phyloP scores from a whole-genome alignment of 495 filamentous ascomycete genomes.

The Aspergillus wentii region DNA sequence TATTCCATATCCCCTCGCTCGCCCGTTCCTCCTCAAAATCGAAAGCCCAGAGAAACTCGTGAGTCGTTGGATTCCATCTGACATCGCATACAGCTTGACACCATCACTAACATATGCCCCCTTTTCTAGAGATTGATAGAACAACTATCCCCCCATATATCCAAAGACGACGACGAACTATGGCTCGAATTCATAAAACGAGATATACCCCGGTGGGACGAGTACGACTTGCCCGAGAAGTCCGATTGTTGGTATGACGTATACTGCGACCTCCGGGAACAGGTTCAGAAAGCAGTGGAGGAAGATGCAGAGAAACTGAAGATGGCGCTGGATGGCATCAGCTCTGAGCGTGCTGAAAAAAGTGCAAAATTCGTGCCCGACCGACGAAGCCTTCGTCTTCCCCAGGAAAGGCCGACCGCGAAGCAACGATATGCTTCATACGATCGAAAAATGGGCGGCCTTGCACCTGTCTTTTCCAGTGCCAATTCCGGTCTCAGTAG shows the following conservation, averaged over 20 bases:
- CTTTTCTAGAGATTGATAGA: constrained; percentile 50
- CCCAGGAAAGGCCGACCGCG: constrained; percentile 18
- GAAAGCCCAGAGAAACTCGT: constrained; percentile 64
- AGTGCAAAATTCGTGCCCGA: constrained; percentile 40
- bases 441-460: constrained; percentile 24
- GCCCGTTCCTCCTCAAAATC: constrained; percentile 56
- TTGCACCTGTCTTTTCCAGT: constrained; percentile 11
- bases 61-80: constrained; percentile 13
- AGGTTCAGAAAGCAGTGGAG: constrained; percentile 41
- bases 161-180: constrained; percentile 53
- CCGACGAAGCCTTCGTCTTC: constrained; percentile 17
- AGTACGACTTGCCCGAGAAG: constrained; percentile 51
- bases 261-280: constrained; percentile 47
- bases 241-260: constrained; percentile 59
- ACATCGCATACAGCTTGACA: constrained; percentile 1
- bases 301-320: constrained; percentile 45
- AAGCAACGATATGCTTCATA: constrained; percentile 21
- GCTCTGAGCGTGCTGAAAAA: constrained; percentile 42
- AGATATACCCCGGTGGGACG: constrained; percentile 58
- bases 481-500: background rate
- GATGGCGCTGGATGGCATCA: constrained; percentile 44
- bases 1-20: constrained; percentile 55
- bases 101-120: background rate
- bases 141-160: constrained; percentile 60
- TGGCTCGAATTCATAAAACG: constrained; percentile 66